Evolutionary conservation across 2,329 filamentous ascomycete species (phyloP).

Genomic region (Tolypocladium amazonense): DNA sequence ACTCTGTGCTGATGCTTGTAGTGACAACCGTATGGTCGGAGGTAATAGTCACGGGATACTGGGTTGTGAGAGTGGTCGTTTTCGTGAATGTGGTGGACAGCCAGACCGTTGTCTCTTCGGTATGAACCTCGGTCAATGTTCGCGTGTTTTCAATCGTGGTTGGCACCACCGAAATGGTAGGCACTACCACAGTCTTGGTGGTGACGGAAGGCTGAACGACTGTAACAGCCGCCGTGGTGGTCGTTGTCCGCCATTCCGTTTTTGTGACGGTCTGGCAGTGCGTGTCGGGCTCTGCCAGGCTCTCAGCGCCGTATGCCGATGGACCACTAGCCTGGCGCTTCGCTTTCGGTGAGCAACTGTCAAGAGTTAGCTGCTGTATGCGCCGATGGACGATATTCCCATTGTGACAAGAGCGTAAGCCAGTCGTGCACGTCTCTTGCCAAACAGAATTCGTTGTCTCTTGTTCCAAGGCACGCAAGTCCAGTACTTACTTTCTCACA

Average conservation of each 20-base stretch:
- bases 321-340: background rate
- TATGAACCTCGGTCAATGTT: constrained; percentile 3
- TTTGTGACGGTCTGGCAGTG: constrained; percentile 8
- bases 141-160: constrained; percentile 4
- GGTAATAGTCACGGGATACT: constrained; percentile 8
- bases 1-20: constrained; percentile 5
- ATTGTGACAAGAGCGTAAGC: too few relatives aligned
- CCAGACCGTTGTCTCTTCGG: constrained; percentile 7
- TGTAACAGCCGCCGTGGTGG: constrained; percentile 7
- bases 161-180: constrained; percentile 3
- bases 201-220: constrained; percentile 3
- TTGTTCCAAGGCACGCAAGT: background rate
- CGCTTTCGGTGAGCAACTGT: constrained; percentile 3
- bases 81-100: constrained; percentile 6
- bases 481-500: constrained; percentile 5
- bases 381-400: background rate
- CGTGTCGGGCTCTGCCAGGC: background rate
- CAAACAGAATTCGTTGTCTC: background rate
- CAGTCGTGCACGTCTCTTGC: background rate
- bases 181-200: constrained; percentile 6
- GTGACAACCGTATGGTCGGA: constrained; percentile 5
- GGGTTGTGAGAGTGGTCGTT: constrained; percentile 5
- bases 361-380: background rate
- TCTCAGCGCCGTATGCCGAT: too few relatives aligned
- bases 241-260: constrained; percentile 11